These are phyloP conservation scores for Agaricus sinodeliciosus DNA, from an alignment of 768 basidiomycete genomes.

Conservation along the genomic window DNA sequence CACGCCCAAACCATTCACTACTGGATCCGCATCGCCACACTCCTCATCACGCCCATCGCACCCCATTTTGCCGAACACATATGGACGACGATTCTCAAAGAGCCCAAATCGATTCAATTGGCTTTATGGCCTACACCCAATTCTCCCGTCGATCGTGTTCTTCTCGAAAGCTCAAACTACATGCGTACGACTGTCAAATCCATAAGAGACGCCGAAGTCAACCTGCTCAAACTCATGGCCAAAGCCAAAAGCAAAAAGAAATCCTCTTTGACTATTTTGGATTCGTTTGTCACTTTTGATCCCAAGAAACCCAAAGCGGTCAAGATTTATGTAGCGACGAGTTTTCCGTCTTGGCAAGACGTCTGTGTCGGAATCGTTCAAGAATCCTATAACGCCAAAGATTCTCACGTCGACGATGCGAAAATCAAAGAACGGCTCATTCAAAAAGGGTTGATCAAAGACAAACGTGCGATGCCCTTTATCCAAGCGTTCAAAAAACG, in stretches of 20 bases:
- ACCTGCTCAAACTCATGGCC: constrained; percentile 69
- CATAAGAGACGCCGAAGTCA: constrained; percentile 82
- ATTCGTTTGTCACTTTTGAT: constrained; percentile 55
- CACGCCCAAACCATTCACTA: constrained; percentile 79
- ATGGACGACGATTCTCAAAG: constrained; percentile 69
- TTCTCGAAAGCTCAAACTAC: constrained; percentile 74
- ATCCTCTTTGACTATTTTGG: too few relatives aligned
- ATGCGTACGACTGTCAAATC: constrained; percentile 89
- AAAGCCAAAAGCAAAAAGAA: constrained; percentile 67
- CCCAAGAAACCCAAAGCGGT: constrained; percentile 82
- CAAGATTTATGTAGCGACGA: constrained; percentile 82
- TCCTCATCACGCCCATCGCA: constrained; percentile 81
- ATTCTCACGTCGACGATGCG: constrained; percentile 73
- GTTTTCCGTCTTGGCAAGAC: constrained; percentile 95
- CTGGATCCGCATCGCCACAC: constrained; percentile 78
- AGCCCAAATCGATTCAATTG: constrained; percentile 69
- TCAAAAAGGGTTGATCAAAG: constrained; percentile 80
- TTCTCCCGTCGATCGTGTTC: constrained; percentile 49
- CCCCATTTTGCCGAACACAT: constrained; percentile 95
- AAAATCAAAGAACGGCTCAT: constrained; percentile 65
- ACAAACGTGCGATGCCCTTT: constrained; percentile 95
- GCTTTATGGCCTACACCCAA: constrained; percentile 78
- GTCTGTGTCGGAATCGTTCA: constrained; percentile 68
- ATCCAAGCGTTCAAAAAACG: constrained; percentile 92
- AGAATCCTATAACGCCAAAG: constrained; percentile 52